Conservation (phyloP, 169 alveolate genomes). For the Plasmodium falciparum region DNA sequence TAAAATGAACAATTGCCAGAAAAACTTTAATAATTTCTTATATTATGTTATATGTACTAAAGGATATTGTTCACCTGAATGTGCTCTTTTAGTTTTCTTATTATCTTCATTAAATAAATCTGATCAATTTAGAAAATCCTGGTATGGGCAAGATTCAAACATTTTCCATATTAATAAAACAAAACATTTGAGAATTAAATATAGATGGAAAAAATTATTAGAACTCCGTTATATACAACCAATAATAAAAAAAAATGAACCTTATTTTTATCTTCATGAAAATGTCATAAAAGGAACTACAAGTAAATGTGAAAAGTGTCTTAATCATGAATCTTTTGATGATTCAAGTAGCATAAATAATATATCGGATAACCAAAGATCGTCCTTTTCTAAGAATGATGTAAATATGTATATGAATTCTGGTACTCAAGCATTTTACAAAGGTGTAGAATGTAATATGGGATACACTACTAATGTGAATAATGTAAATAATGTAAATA, state of each 20-base stretch:
- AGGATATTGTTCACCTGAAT: conserved; percentile 85
- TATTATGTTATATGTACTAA: conserved; percentile 83
- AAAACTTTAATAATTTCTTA: conserved; percentile 48
- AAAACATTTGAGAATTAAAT: conserved; percentile 72
- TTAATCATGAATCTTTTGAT: too few species aligned
- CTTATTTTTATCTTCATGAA: neutral
- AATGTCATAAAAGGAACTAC: too few species aligned
- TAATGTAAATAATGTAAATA: too few species aligned
- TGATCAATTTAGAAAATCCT: conserved; percentile 78
- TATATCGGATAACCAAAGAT: too few species aligned
- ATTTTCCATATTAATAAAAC: conserved; percentile 71
- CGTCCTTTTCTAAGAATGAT: too few species aligned
- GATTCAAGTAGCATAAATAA: too few species aligned
- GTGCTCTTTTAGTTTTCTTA: conserved; percentile 82
- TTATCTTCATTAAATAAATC: conserved; percentile 79
- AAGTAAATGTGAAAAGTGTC: too few species aligned
- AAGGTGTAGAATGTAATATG: too few species aligned
- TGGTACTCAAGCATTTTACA: too few species aligned
- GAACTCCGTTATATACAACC: conserved; percentile 71
- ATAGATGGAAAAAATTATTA: conserved; percentile 79
- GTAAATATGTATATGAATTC: too few species aligned
- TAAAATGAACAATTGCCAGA: conserved; percentile 44
- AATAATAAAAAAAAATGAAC: conserved; percentile 33
- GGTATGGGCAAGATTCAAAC: conserved; percentile 79
- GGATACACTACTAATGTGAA: too few species aligned